A percentile compares a stretch with the other conserved stretches of the same genome.
Evolutionary conservation across 768 basidiomycete species (phyloP).

Genomic region (Termitomyces titanicus): DNA sequence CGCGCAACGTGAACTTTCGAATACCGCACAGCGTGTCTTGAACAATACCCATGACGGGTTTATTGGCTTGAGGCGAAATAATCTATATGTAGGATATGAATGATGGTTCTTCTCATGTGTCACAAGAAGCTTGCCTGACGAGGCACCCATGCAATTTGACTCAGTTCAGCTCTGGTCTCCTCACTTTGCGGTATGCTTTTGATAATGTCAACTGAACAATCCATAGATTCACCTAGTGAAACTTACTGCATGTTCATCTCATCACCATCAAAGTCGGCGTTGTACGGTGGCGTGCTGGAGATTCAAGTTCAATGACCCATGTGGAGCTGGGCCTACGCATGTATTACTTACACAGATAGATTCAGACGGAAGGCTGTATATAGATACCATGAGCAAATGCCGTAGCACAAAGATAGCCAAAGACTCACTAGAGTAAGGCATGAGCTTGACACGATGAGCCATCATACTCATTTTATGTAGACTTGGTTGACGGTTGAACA

Average conservation of each 20-base stretch:
- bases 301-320: conserved; percentile 24
- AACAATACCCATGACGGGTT: conserved; percentile 99
- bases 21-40: conserved; percentile 98
- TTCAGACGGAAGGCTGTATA: conserved; percentile 95
- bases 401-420: not conserved
- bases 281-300: conserved; percentile 89
- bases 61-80: conserved; percentile 98
- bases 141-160: conserved; percentile 98
- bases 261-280: conserved; percentile 99
- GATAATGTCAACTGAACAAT: conserved; percentile 2
- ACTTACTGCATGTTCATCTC: conserved; percentile 99
- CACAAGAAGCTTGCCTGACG: conserved; percentile 60
- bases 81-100: conserved; percentile 51
- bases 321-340: conserved; percentile 14
- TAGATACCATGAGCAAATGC: conserved; percentile 7
- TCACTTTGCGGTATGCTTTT: conserved; percentile 93
- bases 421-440: conserved; percentile 94
- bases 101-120: not conserved
- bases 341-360: conserved; percentile 82
- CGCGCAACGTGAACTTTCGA: conserved; percentile 94
- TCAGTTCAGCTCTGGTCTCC: conserved; percentile 97
- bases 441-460: conserved; percentile 95
- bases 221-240: not conserved
- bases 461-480: conserved; percentile 99
- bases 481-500: conserved; percentile 98